Percentiles rank a stretch among this genome's conserved stretches.
These are phyloP conservation scores for Arthrobotrys conoides DNA, from an alignment of 2,329 filamentous ascomycete species.

Conservation along the genomic window DNA sequence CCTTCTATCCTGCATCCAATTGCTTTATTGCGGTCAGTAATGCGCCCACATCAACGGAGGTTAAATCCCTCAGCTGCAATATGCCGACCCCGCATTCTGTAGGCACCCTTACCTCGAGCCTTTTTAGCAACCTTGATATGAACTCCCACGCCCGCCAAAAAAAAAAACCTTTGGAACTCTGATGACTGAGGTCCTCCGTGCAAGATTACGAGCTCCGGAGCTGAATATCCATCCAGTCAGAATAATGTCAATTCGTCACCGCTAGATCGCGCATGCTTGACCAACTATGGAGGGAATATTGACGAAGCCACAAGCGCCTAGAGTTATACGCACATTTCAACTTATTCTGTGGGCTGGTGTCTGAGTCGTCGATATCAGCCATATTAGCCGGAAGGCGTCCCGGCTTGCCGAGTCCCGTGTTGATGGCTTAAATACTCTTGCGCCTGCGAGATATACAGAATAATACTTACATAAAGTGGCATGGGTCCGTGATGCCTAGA, in stretches of 20 bases:
- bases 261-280: slow-evolving; percentile 34
- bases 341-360: slow-evolving; percentile 25
- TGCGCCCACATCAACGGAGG: slow-evolving; percentile 27
- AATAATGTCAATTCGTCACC: slow-evolving; percentile 3
- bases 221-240: slow-evolving; percentile 44
- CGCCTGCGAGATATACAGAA: slow-evolving; percentile 50
- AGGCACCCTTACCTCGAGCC: slow-evolving; percentile 47
- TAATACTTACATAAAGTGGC: slow-evolving; percentile 57
- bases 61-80: slow-evolving; percentile 61
- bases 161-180: slow-evolving; percentile 31
- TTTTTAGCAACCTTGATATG: slow-evolving; percentile 41
- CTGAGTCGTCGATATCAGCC: slow-evolving; percentile 32
- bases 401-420: slow-evolving; percentile 60
- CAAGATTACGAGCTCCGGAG: slow-evolving; percentile 57
- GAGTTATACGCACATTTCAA: slow-evolving; percentile 25
- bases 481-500: slow-evolving; percentile 36
- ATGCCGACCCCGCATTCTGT: slow-evolving; percentile 60
- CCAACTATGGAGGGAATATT: slow-evolving; percentile 7
- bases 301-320: slow-evolving; percentile 39
- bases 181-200: slow-evolving; percentile 45
- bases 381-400: slow-evolving; percentile 60
- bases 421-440: slow-evolving; percentile 39
- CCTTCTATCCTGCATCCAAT: background rate
- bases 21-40: slow-evolving; percentile 14
- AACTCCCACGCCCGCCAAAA: slow-evolving; percentile 38